Evolutionary conservation across 768 basidiomycete species (phyloP).

Genomic region (Psilocybe sp.): DNA sequence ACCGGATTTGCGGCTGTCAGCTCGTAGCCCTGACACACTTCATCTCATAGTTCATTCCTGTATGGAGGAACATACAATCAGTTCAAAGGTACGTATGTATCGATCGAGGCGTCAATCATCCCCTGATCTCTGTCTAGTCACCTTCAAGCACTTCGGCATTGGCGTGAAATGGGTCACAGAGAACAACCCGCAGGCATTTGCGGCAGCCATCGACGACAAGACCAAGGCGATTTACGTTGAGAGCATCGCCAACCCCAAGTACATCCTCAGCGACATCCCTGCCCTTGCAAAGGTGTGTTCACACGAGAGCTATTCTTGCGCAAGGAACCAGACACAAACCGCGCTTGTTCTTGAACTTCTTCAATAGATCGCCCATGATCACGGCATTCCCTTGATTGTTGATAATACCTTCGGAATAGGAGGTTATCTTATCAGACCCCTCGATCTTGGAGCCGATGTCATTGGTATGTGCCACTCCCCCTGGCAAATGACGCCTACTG

Average conservation of each 20-base stretch:
- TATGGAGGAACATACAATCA: conserved; percentile 81
- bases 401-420: conserved; percentile 81
- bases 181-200: conserved; percentile 54
- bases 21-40: not conserved
- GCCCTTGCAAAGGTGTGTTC: conserved; percentile 59
- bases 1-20: too few relatives aligned
- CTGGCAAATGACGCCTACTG: not conserved
- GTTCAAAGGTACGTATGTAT: conserved; percentile 47
- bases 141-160: conserved; percentile 69
- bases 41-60: conserved; percentile 45
- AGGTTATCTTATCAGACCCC: conserved; percentile 69
- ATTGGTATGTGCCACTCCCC: conserved; percentile 41
- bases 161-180: conserved; percentile 60
- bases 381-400: conserved; percentile 74
- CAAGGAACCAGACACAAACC: not conserved
- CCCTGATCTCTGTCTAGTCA: conserved; percentile 34
- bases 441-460: conserved; percentile 77
- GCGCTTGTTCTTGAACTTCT: not conserved
- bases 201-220: conserved; percentile 67
- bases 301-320: not conserved
- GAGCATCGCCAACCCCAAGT: conserved; percentile 79
- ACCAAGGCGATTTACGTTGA: conserved; percentile 79
- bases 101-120: not conserved
- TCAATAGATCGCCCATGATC: conserved; percentile 61
- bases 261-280: conserved; percentile 61